These are phyloP conservation scores for Aspergillus niger DNA, from an alignment of 2,329 filamentous ascomycete genomes.

Conservation along the genomic window DNA sequence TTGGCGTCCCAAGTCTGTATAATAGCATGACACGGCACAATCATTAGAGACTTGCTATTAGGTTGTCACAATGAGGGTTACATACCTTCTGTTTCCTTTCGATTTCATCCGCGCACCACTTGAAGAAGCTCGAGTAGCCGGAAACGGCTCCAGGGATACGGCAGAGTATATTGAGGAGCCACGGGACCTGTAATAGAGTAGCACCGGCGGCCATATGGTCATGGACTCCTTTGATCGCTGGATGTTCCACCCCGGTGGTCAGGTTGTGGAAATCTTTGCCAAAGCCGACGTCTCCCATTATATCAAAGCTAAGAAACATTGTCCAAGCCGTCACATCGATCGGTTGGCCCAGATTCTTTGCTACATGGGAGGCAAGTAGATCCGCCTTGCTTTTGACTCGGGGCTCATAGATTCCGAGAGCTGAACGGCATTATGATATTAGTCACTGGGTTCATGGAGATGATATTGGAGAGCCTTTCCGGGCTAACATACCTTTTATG, in stretches of 20 bases:
- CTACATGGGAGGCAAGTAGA: slow-evolving; percentile 20
- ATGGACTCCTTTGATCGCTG: slow-evolving; percentile 19
- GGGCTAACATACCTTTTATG: slow-evolving; percentile 24
- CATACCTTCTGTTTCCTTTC: not conserved
- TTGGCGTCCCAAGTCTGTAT: not conserved
- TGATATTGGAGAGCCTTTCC: not conserved
- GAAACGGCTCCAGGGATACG: not conserved
- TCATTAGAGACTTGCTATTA: not conserved
- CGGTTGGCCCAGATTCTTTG: not conserved
- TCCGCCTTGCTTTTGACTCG: slow-evolving; percentile 21
- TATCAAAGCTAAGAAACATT: slow-evolving; percentile 24
- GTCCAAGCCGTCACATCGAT: not conserved
- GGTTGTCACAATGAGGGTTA: not conserved
- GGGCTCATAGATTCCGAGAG: slow-evolving; percentile 9
- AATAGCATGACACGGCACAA: not conserved
- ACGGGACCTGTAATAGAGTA: slow-evolving; percentile 22
- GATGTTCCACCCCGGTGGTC: slow-evolving; percentile 21
- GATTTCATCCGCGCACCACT: not conserved
- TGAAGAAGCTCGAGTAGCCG: not conserved
- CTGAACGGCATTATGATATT: not conserved
- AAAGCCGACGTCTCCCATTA: slow-evolving; percentile 43
- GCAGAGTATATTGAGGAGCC: slow-evolving; percentile 19
- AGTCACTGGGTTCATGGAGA: not conserved
- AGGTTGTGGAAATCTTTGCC: slow-evolving; percentile 42
- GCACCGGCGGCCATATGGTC: slow-evolving; percentile 22